Evolutionary conservation across 306 rosid genomes (phyloP), one percentile per base, ranked within the genome.

Genomic region (Cicer arietinum): DNA sequence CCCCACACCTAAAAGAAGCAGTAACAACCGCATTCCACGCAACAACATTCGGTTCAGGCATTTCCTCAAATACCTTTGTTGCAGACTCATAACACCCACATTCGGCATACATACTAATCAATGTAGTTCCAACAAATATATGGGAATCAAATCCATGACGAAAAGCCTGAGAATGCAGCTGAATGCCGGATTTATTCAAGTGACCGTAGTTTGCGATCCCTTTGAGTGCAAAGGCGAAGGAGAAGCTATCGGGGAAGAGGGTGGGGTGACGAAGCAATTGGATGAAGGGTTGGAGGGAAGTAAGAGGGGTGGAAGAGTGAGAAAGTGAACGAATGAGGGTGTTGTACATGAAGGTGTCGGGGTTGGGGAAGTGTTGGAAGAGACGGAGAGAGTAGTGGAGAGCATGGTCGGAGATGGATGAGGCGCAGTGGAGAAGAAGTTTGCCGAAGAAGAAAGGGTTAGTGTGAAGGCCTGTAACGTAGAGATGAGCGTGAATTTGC

Each of bases 341-440:
- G 68, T 94, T 94, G 92, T 83, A 84, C 92, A 94, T 91, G 91
- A 89, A 94, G 16, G 86, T 82, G 79, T 94, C 97, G n/a, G 94
- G 96, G 67, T 82, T 46, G 7, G 77, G 89, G 44, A 82, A 84
- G 66, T 89, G 88, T 7, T 59, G 77, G 77, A 91, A 83, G 69
- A 94, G 81, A 18, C 83, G 86, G 81, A 86, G 86, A 58, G 89
- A 83, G 61, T 91, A 86, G 69, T 76, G 81, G 42, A 91, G 87
- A 52, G 86, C 82, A 67, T 67, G 71, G 42, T 77, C 86, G 71
- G 97, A 76, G 75, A 91, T 72, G 25, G 87, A 73, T 72, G 85
- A 59, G 60, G 90, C 89, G 35, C 91, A 91, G 67, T 78, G 90
- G 82, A 94, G 91, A 82, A 91, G 94, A 50, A 94, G 88, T 79